A percentile compares a stretch with the other conserved stretches of the same genome.
Evolutionary conservation across 176 grass and related monocot species (phyloP).

Genomic region (Olyra latifolia): DNA sequence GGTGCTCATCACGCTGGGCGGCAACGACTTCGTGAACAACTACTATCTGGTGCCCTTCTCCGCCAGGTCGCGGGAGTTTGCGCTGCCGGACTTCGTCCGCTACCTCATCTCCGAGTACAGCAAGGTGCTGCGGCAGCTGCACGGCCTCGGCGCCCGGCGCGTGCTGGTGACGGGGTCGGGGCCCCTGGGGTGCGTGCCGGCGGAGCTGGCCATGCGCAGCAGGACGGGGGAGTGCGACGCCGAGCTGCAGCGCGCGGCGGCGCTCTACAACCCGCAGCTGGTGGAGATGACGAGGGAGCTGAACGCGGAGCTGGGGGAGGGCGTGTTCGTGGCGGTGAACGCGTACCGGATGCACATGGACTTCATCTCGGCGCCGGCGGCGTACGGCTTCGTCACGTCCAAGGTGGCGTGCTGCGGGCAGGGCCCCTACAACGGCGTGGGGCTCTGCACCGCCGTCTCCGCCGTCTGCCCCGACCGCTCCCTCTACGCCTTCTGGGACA

Average conservation of each 20-base stretch:
- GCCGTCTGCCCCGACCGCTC: slow-evolving; percentile 56
- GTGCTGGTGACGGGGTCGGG: slow-evolving; percentile 58
- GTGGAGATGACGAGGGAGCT: slow-evolving; percentile 41
- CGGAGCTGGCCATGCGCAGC: slow-evolving; percentile 57
- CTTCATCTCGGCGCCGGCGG: slow-evolving; percentile 56
- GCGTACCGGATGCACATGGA: slow-evolving; percentile 73
- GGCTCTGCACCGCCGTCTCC: slow-evolving; percentile 54
- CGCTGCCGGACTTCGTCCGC: slow-evolving; percentile 60
- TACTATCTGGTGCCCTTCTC: slow-evolving; percentile 79
- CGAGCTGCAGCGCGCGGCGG: slow-evolving; percentile 55
- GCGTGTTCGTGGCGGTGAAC: slow-evolving; percentile 65
- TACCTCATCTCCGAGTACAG: slow-evolving; percentile 58
- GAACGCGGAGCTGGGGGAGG: slow-evolving; percentile 38
- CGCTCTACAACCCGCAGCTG: slow-evolving; percentile 66
- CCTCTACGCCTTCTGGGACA: slow-evolving; percentile 68
- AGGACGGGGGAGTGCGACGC: slow-evolving; percentile 48
- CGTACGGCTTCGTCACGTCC: slow-evolving; percentile 64
- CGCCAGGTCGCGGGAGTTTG: slow-evolving; percentile 43
- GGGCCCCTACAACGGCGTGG: slow-evolving; percentile 66
- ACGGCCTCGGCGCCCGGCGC: slow-evolving; percentile 43
- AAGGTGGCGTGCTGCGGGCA: slow-evolving; percentile 72
- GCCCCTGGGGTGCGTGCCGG: slow-evolving; percentile 56
- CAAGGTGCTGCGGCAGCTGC: slow-evolving; percentile 45
- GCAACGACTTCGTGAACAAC: slow-evolving; percentile 84
- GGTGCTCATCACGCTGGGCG: slow-evolving; percentile 61